Base-by-base conservation (phyloP, 805 yeast species). In the Hanseniaspora taiwanica region DNA sequence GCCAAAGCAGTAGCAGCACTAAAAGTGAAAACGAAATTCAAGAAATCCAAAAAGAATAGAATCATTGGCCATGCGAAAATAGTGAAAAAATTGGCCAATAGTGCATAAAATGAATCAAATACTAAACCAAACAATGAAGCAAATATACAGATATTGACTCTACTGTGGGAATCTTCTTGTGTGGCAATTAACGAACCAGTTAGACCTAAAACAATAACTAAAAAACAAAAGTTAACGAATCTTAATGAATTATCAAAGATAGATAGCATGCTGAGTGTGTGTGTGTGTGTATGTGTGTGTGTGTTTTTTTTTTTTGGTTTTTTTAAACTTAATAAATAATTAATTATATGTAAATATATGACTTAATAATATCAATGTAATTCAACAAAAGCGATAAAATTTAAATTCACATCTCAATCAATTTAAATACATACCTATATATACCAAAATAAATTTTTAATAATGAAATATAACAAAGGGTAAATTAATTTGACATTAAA, bases 1-100 rank as follows among this genome's bases (percentile, higher is more conserved):
- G 97, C 97, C 58, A 91, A 69, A 40, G 95, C 95, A 44, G 94
- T 77, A 54, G 87, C 97, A 49, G 84, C 97, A 38, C 97, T 77
- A 62, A 91, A 84, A 42, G 95, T 78, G 78, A 91, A 91, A 52
- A 87, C 81, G 52, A 77, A 65, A 73, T 86, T 86, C 64, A 91
- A 69, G 67, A 85, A 79, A 70, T 91, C 98, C 57, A 84, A 66
- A 42, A 66, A 52, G 44, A 80, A 76, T 58, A 84, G 62, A 51
- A 87, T 61, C 39, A 83, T 62, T 50, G 97, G 97, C 81, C 93
- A 82, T 34, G 94, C 94, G 46, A 89, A 69, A 53, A 76, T 76
- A 45, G 77, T 74, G 50, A 84, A 55, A 53, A 91, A 76, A 67
- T 72, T 76, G 31, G 96, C 95, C 39, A 72, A 59, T 25, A 79